Evolutionary conservation across 441 rosid genomes (phyloP), one percentile per base, ranked within the genome.

Genomic region (Populus hybrid): DNA sequence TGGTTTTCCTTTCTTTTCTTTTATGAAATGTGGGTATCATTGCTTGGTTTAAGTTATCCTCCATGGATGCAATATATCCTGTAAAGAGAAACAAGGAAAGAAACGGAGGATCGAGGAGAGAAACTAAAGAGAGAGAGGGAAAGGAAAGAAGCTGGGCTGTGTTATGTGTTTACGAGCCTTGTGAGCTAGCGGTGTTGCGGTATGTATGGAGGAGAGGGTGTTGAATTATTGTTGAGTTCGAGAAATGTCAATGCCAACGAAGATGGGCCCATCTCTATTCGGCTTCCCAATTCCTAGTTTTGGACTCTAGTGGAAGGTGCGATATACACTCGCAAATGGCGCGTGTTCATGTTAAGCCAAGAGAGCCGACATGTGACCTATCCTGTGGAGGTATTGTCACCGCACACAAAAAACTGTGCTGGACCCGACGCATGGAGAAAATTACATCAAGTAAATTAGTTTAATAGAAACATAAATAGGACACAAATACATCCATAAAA

Each of bases 191-290:
- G 72, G 11, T 9, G 66, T 28, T 18, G 24, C 21, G 66, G 16
- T 23, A 26, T 9, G 72, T 45, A 14, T 12, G 79, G 76, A 31
- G 35, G 63, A 16, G 70, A 31, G 74, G 70, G 71, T 59, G 68
- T 72, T 71, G 75, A 79, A 84, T 84, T 82, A 78, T 82, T 82
- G 74, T 64, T 35, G 69, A 72, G 81, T 72, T 80, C 59, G 21
- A 70, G 82, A 84, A 82, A 82, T 82, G 89, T 81, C 83, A 84
- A 87, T 84, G 90, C 82, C 90, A 85, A 84, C 82, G 81, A 83
- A 84, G 90, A 81, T 50, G 84, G 84, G 74, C 69, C 89, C 84
- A 79, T 80, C 68, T 5, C 23, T 45, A 63, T 66, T 72, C 64
- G 79, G 83, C 4, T 29, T 29, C 31, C 31, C 31, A 29, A 14